Evolutionary conservation across 2,329 filamentous ascomycete genomes (phyloP), one percentile per base, ranked within the genome.

Genomic region (Leptodontidium sp.): DNA sequence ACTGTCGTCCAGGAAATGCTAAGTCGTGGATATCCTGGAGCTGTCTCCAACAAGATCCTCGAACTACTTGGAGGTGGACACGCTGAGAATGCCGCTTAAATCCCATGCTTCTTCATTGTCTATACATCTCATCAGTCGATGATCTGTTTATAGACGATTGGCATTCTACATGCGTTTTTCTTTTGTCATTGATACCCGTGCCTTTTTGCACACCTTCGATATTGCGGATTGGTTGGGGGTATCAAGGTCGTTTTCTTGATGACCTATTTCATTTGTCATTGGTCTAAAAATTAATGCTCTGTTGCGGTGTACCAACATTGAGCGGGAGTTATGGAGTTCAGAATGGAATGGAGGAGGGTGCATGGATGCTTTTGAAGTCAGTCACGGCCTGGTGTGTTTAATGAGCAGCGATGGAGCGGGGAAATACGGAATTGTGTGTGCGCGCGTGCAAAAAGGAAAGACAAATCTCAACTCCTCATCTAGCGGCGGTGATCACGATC

Each of bases 41-140:
- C 96, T 5, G 96, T 99, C 15, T 92, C 94, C 55, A 93, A 92
- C 82, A 98, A 98, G 86, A 94, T 98, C 70, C 85, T 96, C 52
- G 96, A 98, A 81, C 87, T 99, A 65, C 89, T 99, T 49, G 90
- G 91, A 53, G 87, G 87, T 68, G 83, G 83, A 59, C 71, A 76
- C 59, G 57, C 68, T 65, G 76, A 77, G 68, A 70, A 66, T 49
- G 53, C 72, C 62, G 59, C 59, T 14, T 72, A 71, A 65, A 58
- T 21, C 55, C 38, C 38, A 38, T 49, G 50, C 43, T 57, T 72
- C 68, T 65, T 58, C 38, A 62, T 64, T 69, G 67, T 74, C 70
- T 73, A 70, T 67, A 29, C 63, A 62, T 63, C 55, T 24, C 35
- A 66, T 62, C 65, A 35, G 58, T 26, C 29, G 69, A 65, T 24